phyloP scores from a whole-genome alignment of 164 flowering plant genomes.

The Warburgia ugandensis region DNA sequence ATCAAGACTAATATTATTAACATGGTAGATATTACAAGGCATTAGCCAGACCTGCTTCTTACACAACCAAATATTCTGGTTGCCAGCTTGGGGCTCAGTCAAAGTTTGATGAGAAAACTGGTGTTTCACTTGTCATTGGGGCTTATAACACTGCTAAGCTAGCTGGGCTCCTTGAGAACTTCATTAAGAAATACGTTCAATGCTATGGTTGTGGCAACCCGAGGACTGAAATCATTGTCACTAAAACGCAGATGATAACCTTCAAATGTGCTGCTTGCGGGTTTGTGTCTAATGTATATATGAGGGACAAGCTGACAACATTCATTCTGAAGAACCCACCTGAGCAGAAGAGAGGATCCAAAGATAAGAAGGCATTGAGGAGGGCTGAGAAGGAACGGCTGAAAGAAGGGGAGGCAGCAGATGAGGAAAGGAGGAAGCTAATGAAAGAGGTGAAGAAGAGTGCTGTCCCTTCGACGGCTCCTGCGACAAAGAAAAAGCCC shows the following conservation, averaged over 20 bases:
- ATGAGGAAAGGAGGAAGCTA: slow-evolving; percentile 70
- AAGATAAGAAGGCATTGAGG: slow-evolving; percentile 90
- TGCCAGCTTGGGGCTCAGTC: slow-evolving; percentile 94
- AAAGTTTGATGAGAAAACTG: slow-evolving; percentile 85
- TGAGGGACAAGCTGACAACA: slow-evolving; percentile 87
- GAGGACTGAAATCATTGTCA: slow-evolving; percentile 70
- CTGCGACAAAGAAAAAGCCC: slow-evolving; percentile 52
- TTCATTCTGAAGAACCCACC: slow-evolving; percentile 89
- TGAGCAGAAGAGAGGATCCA: slow-evolving; percentile 64
- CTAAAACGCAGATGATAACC: slow-evolving; percentile 74
- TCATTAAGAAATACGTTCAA: slow-evolving; percentile 88
- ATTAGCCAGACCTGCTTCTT: slow-evolving; percentile 79
- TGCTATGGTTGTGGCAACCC: slow-evolving; percentile 96
- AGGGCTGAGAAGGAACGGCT: slow-evolving; percentile 90
- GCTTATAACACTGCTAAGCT: slow-evolving; percentile 80
- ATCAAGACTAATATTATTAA: slow-evolving; percentile 88
- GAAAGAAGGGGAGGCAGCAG: slow-evolving; percentile 90
- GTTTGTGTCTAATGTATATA: slow-evolving; percentile 83
- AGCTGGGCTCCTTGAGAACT: slow-evolving; percentile 80
- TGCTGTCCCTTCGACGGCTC: slow-evolving; percentile 18
- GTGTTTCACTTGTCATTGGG: slow-evolving; percentile 79
- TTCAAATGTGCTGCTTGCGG: slow-evolving; percentile 96
- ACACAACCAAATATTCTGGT: slow-evolving; percentile 87
- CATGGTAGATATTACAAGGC: slow-evolving; percentile 90
- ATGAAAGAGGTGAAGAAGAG: slow-evolving; percentile 69